A percentile compares a stretch with the other conserved stretches of the same genome.
Conservation (phyloP, 768 basidiomycete species). For the Gautieria morchelliformis region DNA sequence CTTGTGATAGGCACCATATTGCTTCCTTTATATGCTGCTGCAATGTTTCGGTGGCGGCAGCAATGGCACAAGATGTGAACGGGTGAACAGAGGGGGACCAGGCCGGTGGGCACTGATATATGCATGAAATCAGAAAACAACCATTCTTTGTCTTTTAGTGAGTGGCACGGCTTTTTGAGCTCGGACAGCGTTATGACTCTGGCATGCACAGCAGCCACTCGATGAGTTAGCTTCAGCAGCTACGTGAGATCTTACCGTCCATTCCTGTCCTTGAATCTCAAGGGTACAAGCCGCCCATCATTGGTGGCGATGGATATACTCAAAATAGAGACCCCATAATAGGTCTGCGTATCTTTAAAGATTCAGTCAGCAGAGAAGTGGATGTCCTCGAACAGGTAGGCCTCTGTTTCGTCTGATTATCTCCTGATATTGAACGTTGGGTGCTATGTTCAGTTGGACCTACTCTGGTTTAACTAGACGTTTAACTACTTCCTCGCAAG, state of each 20-base stretch:
- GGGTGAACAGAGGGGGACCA: too few species aligned
- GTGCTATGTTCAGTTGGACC: neutral
- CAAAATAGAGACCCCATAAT: conserved; percentile 18
- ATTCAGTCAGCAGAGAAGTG: conserved; percentile 35
- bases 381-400: conserved; percentile 32
- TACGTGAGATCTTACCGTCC: conserved; percentile 3
- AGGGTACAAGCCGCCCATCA: conserved; percentile 8
- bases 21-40: conserved; percentile 77
- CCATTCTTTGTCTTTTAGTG: too few species aligned
- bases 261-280: conserved; percentile 6
- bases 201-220: neutral
- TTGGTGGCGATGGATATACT: neutral
- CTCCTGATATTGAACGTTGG: neutral
- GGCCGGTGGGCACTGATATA: too few species aligned
- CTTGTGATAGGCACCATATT: conserved; percentile 74
- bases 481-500: conserved; percentile 50
- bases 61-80: too few species aligned
- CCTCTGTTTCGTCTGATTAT: neutral
- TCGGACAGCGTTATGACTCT: neutral
- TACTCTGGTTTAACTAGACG: conserved; percentile 39
- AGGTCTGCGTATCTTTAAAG: conserved; percentile 31
- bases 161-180: neutral
- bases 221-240: conserved; percentile 7
- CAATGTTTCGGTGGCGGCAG: conserved; percentile 36
- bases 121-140: too few species aligned